phyloP scores from a whole-genome alignment of 2,329 filamentous ascomycete species.

The Colletotrichum chlorophyti region DNA sequence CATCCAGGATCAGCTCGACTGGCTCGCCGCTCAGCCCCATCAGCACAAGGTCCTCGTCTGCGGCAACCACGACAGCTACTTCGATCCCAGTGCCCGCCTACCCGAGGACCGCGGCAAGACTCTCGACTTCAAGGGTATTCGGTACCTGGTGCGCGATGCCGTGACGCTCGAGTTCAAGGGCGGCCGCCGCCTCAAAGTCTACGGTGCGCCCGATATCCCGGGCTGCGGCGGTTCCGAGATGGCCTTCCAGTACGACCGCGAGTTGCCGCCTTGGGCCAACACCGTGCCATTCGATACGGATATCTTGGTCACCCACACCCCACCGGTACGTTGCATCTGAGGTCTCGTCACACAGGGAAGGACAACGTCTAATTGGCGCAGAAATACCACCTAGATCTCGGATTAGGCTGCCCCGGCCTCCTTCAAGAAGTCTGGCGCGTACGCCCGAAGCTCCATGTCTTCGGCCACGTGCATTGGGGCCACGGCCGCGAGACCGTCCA shows the following conservation, averaged over 20 bases:
- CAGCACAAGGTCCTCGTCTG: slow-evolving; percentile 81
- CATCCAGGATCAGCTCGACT: slow-evolving; percentile 85
- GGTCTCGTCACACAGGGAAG: background rate
- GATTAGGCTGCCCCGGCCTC: slow-evolving; percentile 74
- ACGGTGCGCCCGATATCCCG: slow-evolving; percentile 83
- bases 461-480: slow-evolving; percentile 84
- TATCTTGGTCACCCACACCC: slow-evolving; percentile 82
- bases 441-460: slow-evolving; percentile 78
- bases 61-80: slow-evolving; percentile 90
- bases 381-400: slow-evolving; percentile 73
- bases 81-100: slow-evolving; percentile 71
- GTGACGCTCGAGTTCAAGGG: slow-evolving; percentile 68
- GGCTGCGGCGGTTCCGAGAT: slow-evolving; percentile 74
- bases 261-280: slow-evolving; percentile 73
- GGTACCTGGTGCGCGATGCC: slow-evolving; percentile 77
- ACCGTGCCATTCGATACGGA: slow-evolving; percentile 76
- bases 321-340: slow-evolving; percentile 58
- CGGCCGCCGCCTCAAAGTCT: slow-evolving; percentile 70
- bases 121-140: slow-evolving; percentile 71
- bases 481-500: slow-evolving; percentile 73
- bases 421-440: slow-evolving; percentile 77
- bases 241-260: slow-evolving; percentile 77
- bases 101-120: slow-evolving; percentile 60
- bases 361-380: too few relatives aligned
- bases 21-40: slow-evolving; percentile 78